Evolutionary conservation across 1,139 yeast genomes (phyloP).

Genomic region (Diutina neorugosa): DNA sequence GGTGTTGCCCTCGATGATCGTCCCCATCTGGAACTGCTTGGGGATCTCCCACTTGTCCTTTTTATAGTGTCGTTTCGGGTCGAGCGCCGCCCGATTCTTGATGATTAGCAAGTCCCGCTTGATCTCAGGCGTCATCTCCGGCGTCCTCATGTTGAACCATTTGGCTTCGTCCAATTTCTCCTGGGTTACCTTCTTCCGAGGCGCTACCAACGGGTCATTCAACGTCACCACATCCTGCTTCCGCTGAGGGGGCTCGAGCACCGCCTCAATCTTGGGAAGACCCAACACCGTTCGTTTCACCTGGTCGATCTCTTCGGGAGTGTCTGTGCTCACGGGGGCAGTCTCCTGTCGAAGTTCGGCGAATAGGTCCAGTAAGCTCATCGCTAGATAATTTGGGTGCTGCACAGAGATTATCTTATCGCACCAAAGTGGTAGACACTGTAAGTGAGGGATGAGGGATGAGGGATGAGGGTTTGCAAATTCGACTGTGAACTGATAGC

Average conservation of each 20-base stretch:
- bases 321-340: not conserved
- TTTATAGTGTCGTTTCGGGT: constrained; percentile 91
- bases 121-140: constrained; percentile 61
- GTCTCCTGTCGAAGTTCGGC: not conserved
- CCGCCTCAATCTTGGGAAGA: constrained; percentile 26
- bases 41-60: constrained; percentile 77
- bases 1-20: constrained; percentile 69
- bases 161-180: constrained; percentile 34
- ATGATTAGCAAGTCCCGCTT: constrained; percentile 71
- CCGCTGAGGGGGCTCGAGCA: constrained; percentile 6
- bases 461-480: too few species aligned
- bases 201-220: constrained; percentile 37
- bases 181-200: constrained; percentile 8
- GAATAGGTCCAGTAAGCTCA: not conserved
- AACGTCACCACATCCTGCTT: constrained; percentile 14
- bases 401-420: not conserved
- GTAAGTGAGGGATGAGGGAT: too few species aligned
- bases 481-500: too few species aligned
- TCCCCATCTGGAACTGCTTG: constrained; percentile 79
- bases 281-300: constrained; percentile 19
- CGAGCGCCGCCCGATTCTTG: constrained; percentile 81
- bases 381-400: not conserved
- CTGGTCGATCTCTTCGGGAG: constrained; percentile 9
- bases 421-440: too few species aligned
- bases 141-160: constrained; percentile 81